Evolutionary conservation across 768 basidiomycete genomes (phyloP), one percentile per base, ranked within the genome.

Genomic region (Gloeophyllum trabeum): DNA sequence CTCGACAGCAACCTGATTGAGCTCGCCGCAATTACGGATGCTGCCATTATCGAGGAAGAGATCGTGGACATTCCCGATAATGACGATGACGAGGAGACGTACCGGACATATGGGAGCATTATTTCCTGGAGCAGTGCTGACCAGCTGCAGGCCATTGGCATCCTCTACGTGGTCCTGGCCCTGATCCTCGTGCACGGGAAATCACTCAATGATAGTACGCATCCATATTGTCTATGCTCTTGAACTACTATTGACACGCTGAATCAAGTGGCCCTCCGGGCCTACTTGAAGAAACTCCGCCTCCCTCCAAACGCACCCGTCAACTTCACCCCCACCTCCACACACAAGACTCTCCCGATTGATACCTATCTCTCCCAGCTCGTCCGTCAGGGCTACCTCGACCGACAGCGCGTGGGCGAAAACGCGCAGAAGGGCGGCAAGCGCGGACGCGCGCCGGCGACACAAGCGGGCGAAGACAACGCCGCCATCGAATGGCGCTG

Each of bases 121-220:
- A 65, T 91, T 36, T 76, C 81, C 0, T 88, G 84, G 81, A 81
- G 73, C 45, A 66, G 62, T 41, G 55, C 65, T 10, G 78, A 90
- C 54, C 71, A 92, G 47, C 64, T 89, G 1, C 80, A 72, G 2
- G 53, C 73, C 2, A 55, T 84, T 19, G 93, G 91, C 5, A 60
- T 96, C 4, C 67, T 92, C 12, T 83, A 89, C 43, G 75, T 88
- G 13, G 70, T 98, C 26, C 73, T 97, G 6, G 77, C 82, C 0
- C 64, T 96, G 19, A 79, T 98, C 37, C 67, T 98, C n/a, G 83
- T 82, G 35, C 79, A 75, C 48, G 88, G 88, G 35, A 65, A 82
- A 6, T 70, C 75, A 12, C 66, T 96, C 14, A 65, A 68, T 21
- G 91, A 96, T 51, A 59, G 92, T 92, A 51, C 51, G 81, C 65